Conservation (phyloP, 768 basidiomycete genomes). For the Gloeostereum incarnatum region DNA sequence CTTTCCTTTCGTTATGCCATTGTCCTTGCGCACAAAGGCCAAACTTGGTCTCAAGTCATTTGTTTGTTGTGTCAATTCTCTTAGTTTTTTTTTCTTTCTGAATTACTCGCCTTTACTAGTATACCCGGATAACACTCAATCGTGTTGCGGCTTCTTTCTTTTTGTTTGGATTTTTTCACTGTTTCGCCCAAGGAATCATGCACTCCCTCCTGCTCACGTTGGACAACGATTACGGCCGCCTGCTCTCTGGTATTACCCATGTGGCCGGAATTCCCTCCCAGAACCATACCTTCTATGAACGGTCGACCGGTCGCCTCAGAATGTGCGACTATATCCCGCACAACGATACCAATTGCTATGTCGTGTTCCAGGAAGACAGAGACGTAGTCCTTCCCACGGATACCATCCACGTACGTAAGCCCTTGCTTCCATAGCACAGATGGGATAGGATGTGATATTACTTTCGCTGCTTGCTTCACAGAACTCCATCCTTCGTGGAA, state of each 20-base stretch:
- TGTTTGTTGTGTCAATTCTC: too few relatives aligned
- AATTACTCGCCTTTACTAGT: too few relatives aligned
- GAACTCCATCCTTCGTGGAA: slow-evolving; percentile 6
- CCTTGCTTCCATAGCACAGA: too few relatives aligned
- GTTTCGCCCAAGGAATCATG: slow-evolving; percentile 41
- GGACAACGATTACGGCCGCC: slow-evolving; percentile 28
- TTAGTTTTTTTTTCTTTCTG: too few relatives aligned
- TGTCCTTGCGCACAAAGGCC: too few relatives aligned
- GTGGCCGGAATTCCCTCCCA: slow-evolving; percentile 22
- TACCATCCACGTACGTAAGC: too few relatives aligned
- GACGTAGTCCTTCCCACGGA: neutral
- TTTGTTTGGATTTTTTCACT: slow-evolving; percentile 38
- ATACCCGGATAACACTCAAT: too few relatives aligned
- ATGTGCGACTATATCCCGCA: slow-evolving; percentile 39
- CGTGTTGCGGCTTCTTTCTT: slow-evolving; percentile 40
- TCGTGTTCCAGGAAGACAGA: slow-evolving; percentile 20
- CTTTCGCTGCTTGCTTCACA: too few relatives aligned
- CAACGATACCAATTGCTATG: slow-evolving; percentile 19
- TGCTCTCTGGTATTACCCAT: slow-evolving; percentile 27
- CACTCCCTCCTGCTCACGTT: slow-evolving; percentile 37
- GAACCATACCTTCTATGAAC: slow-evolving; percentile 27
- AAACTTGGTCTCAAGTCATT: too few relatives aligned
- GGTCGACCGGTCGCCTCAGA: slow-evolving; percentile 17
- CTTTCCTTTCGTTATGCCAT: too few relatives aligned
- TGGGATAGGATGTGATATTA: too few relatives aligned